Evolutionary conservation across 495 filamentous ascomycete genomes (phyloP).

Genomic region (Xylaria longipes): DNA sequence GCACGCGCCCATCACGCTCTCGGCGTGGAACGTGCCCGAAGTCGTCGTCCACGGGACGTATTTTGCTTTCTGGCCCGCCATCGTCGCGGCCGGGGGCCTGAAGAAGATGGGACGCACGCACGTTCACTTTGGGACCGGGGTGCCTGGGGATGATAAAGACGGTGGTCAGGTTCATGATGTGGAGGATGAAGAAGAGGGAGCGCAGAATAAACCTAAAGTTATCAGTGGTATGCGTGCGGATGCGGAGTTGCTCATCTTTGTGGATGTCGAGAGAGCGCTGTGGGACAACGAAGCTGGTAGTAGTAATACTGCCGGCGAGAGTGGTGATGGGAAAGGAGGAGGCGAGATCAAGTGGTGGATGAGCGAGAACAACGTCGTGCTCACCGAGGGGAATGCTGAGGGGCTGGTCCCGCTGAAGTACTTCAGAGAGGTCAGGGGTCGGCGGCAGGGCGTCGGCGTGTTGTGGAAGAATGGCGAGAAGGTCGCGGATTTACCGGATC

Average conservation of each 20-base stretch:
- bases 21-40: constrained; percentile 55
- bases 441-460: constrained; percentile 63
- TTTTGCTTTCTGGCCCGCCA: constrained; percentile 73
- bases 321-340: constrained; percentile 32
- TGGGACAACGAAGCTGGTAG: constrained; percentile 40
- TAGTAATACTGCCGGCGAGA: neutral
- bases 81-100: constrained; percentile 75
- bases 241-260: constrained; percentile 78
- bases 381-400: constrained; percentile 57
- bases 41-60: constrained; percentile 88
- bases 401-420: constrained; percentile 52
- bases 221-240: constrained; percentile 86
- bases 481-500: constrained; percentile 61
- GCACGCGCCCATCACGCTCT: constrained; percentile 67
- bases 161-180: constrained; percentile 64
- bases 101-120: constrained; percentile 82
- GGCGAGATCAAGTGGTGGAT: constrained; percentile 78
- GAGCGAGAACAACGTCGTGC: constrained; percentile 81
- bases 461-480: constrained; percentile 70
- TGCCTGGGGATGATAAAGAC: constrained; percentile 51
- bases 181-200: constrained; percentile 58
- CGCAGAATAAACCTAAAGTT: constrained; percentile 49
- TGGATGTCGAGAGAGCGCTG: constrained; percentile 70
- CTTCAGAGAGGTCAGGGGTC: constrained; percentile 63
- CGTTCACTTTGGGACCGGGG: constrained; percentile 81